phyloP scores from a whole-genome alignment of 2,329 filamentous ascomycete genomes.

The Penicillium sp. region DNA sequence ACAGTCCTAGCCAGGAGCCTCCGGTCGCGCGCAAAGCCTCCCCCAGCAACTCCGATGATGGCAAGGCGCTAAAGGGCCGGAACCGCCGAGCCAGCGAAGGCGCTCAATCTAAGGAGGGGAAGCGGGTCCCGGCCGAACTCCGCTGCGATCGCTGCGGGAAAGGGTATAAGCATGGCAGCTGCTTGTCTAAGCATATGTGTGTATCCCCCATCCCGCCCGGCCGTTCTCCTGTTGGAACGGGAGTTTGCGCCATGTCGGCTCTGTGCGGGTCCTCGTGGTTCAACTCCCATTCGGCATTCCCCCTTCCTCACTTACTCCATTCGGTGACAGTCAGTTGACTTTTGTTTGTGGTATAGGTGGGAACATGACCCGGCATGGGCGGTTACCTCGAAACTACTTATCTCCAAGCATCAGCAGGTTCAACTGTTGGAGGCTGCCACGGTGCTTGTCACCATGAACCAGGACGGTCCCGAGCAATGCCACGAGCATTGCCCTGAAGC shows the following conservation, averaged over 20 bases:
- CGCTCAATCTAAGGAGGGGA: slow-evolving; percentile 77
- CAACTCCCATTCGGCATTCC: slow-evolving; percentile 28
- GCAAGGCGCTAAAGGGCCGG: slow-evolving; percentile 54
- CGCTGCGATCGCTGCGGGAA: slow-evolving; percentile 98
- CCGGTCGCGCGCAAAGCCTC: slow-evolving; percentile 42
- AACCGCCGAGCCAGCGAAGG: slow-evolving; percentile 77
- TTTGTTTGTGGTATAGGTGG: slow-evolving; percentile 67
- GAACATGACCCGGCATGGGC: slow-evolving; percentile 99
- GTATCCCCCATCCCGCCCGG: slow-evolving; percentile 63
- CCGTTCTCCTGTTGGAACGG: slow-evolving; percentile 43
- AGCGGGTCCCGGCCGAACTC: slow-evolving; percentile 80
- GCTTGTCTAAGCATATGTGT: slow-evolving; percentile 99
- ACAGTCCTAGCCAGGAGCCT: slow-evolving; percentile 35
- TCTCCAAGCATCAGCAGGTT: slow-evolving; percentile 99
- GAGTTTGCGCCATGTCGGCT: slow-evolving; percentile 42
- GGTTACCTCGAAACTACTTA: slow-evolving; percentile 92
- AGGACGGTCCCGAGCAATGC: slow-evolving; percentile 63
- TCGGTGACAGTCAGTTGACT: slow-evolving; percentile 41
- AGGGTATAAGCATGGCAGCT: slow-evolving; percentile 99
- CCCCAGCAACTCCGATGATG: slow-evolving; percentile 31
- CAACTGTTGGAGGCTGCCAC: slow-evolving; percentile 95
- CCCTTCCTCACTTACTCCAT: slow-evolving; percentile 22
- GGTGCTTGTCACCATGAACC: slow-evolving; percentile 90
- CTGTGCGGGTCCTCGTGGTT: slow-evolving; percentile 41
- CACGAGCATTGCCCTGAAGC: slow-evolving; percentile 66